Conservation (phyloP, 768 basidiomycete species). For the Grammothele lineata region DNA sequence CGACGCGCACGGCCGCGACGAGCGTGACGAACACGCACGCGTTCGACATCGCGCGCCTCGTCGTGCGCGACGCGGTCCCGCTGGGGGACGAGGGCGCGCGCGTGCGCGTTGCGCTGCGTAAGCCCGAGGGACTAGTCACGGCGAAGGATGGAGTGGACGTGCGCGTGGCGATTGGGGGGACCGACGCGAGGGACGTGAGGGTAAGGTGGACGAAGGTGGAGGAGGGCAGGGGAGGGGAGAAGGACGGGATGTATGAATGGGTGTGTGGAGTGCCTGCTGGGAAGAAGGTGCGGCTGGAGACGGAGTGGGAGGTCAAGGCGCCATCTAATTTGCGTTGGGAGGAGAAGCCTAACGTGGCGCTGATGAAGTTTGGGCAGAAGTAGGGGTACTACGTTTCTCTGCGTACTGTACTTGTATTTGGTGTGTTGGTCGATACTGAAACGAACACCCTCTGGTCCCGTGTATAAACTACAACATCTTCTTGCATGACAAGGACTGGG, state of each 20-base stretch:
- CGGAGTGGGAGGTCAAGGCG: no score
- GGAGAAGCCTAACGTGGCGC: no score
- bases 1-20: constrained; percentile 36
- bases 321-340: no score
- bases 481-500: no score
- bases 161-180: constrained; percentile 33
- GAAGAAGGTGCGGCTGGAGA: constrained; percentile 39
- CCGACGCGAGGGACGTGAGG: constrained; percentile 27
- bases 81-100: constrained; percentile 33
- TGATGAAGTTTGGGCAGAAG: no score
- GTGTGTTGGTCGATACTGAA: no score
- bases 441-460: no score
- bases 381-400: no score
- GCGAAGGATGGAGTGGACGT: constrained; percentile 38
- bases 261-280: constrained; percentile 39
- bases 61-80: constrained; percentile 46
- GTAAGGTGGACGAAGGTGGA: constrained; percentile 31
- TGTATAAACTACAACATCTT: no score
- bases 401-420: no score
- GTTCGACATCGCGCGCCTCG: constrained; percentile 39
- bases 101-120: constrained; percentile 41
- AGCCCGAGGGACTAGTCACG: constrained; percentile 44
- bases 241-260: constrained; percentile 53
- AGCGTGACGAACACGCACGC: constrained; percentile 44
- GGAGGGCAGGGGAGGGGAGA: neutral